phyloP scores from a whole-genome alignment of 2,329 filamentous ascomycete species.

The Penicillium sp. region DNA sequence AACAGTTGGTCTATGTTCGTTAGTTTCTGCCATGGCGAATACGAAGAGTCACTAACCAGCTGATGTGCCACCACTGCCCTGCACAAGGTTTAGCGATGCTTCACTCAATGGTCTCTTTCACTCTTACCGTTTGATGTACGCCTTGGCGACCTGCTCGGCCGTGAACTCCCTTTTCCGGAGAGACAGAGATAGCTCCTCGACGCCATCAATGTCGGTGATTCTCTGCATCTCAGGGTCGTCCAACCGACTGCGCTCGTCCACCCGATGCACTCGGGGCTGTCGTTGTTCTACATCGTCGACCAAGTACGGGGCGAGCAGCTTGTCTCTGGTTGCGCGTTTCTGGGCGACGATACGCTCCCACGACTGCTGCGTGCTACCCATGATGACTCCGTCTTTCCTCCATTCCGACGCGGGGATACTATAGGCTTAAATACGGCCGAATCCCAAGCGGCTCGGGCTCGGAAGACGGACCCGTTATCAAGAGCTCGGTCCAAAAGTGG shows the following conservation, averaged over 20 bases:
- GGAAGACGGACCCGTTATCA: conserved; percentile 6
- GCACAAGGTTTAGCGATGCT: neutral
- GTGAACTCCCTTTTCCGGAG: conserved; percentile 25
- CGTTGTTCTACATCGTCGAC: conserved; percentile 27
- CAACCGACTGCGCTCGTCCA: conserved; percentile 25
- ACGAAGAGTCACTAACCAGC: conserved; percentile 13
- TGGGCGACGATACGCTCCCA: conserved; percentile 33
- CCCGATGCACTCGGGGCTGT: conserved; percentile 19
- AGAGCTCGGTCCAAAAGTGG: conserved; percentile 6
- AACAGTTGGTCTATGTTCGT: conserved; percentile 33
- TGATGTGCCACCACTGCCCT: conserved; percentile 34
- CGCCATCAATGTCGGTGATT: conserved; percentile 34
- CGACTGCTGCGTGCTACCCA: conserved; percentile 20
- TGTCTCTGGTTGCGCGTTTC: conserved; percentile 29
- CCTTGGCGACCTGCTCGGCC: conserved; percentile 29
- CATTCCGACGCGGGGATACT: neutral
- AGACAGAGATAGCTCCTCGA: conserved; percentile 20
- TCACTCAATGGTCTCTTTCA: neutral
- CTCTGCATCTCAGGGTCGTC: conserved; percentile 22
- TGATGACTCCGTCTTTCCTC: neutral
- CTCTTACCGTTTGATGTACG: conserved; percentile 36
- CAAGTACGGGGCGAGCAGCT: conserved; percentile 29
- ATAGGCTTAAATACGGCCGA: neutral
- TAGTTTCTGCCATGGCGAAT: neutral
- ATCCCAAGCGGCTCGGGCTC: neutral